phyloP scores from a whole-genome alignment of 202 grass and related monocot genomes.

The Digitaria exilis region DNA sequence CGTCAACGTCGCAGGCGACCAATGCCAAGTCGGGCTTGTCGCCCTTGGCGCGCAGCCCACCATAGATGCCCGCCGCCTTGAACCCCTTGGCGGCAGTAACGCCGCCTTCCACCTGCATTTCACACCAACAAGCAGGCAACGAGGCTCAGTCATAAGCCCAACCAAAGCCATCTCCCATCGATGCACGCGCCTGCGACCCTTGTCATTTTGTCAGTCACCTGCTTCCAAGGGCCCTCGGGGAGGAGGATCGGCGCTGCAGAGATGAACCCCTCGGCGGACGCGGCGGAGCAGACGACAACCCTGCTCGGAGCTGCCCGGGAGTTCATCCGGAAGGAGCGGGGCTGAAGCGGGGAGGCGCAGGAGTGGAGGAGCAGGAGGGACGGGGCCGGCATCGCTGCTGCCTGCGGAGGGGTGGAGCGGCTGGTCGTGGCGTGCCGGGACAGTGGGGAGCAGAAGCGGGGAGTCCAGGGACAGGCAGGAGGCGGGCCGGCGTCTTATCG shows the following conservation, averaged over 20 bases:
- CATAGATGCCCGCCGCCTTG: slow-evolving; percentile 85
- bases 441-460: slow-evolving; percentile 13
- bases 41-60: slow-evolving; percentile 80
- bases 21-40: slow-evolving; percentile 91
- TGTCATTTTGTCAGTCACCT: slow-evolving; percentile 43
- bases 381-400: slow-evolving; percentile 41
- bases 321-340: slow-evolving; percentile 33
- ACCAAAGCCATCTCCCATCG: not conserved
- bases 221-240: slow-evolving; percentile 85
- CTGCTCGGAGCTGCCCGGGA: slow-evolving; percentile 6
- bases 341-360: slow-evolving; percentile 20
- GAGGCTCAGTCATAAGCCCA: slow-evolving; percentile 32
- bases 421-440: not conserved
- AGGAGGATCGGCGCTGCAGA: slow-evolving; percentile 87
- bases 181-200: not conserved
- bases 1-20: slow-evolving; percentile 86
- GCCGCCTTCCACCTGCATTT: slow-evolving; percentile 77
- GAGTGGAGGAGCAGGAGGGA: slow-evolving; percentile 51
- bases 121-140: slow-evolving; percentile 36
- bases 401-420: not conserved
- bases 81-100: slow-evolving; percentile 87
- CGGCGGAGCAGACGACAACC: slow-evolving; percentile 49
- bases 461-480: not conserved
- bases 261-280: slow-evolving; percentile 46
- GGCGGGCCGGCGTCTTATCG: slow-evolving; percentile 12